Percentiles rank a stretch among this genome's conserved stretches.
phyloP scores from a whole-genome alignment of 208 protist genomes.

The Porcisia deanei region DNA sequence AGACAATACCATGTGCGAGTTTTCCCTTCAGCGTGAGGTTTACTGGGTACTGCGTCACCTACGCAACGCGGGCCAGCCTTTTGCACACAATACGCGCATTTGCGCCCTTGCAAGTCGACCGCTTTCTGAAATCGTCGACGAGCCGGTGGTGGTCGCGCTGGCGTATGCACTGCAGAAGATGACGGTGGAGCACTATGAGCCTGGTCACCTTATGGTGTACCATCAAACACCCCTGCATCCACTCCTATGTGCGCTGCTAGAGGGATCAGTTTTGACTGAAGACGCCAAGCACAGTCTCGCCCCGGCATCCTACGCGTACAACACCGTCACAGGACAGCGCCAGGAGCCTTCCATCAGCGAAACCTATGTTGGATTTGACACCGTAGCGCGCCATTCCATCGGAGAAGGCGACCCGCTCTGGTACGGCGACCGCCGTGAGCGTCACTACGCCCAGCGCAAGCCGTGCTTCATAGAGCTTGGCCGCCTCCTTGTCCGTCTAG shows the following conservation, averaged over 20 bases:
- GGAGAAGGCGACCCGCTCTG: constrained; percentile 67
- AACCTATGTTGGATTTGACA: constrained; percentile 68
- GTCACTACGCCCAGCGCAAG: constrained; percentile 62
- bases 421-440: constrained; percentile 28
- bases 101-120: constrained; percentile 58
- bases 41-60: constrained; percentile 87
- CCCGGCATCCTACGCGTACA: constrained; percentile 75
- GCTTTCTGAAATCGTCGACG: constrained; percentile 50
- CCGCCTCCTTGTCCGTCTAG: constrained; percentile 70
- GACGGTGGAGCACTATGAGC: constrained; percentile 71
- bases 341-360: constrained; percentile 60
- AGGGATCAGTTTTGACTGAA: constrained; percentile 55
- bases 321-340: constrained; percentile 57
- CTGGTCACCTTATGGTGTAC: constrained; percentile 83
- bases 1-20: constrained; percentile 54
- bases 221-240: constrained; percentile 78
- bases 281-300: constrained; percentile 58
- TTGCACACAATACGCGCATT: constrained; percentile 80
- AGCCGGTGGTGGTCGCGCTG: constrained; percentile 71
- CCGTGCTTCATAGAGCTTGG: constrained; percentile 87
- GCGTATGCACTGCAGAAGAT: constrained; percentile 74
- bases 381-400: constrained; percentile 43
- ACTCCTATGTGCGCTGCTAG: constrained; percentile 64
- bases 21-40: constrained; percentile 64
- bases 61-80: constrained; percentile 63